These are phyloP conservation scores for Fusarium papillatum DNA, from an alignment of 2,329 filamentous ascomycete genomes.

Conservation along the genomic window DNA sequence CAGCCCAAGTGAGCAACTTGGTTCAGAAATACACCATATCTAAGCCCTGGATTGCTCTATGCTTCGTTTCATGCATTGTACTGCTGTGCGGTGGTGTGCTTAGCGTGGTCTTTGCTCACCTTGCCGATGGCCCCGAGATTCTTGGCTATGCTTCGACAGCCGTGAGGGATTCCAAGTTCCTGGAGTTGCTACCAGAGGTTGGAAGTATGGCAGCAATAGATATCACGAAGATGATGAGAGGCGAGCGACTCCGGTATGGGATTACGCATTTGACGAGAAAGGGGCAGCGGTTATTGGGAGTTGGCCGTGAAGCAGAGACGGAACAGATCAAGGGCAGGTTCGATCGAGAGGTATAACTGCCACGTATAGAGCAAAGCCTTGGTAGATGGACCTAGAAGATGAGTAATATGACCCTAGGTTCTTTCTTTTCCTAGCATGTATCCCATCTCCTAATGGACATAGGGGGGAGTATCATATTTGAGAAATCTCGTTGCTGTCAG, in stretches of 20 bases:
- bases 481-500: not conserved
- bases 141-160: not conserved
- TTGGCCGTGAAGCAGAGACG: not conserved
- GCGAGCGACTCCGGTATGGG: not conserved
- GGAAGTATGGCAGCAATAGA: not conserved
- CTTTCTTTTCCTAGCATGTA: not conserved
- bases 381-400: not conserved
- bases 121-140: not conserved
- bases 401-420: accelerated
- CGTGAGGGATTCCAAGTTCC: not conserved
- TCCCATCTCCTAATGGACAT: not conserved
- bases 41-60: not conserved
- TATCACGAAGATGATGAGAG: not conserved
- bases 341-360: not conserved
- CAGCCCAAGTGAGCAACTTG: not conserved
- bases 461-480: too few relatives aligned
- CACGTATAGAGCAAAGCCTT: not conserved
- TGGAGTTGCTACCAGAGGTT: not conserved
- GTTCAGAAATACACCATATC: not conserved
- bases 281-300: not conserved
- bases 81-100: not conserved
- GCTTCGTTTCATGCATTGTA: not conserved
- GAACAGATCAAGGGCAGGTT: not conserved
- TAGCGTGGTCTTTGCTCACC: not conserved
- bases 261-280: not conserved